Base-by-base conservation (phyloP, 163 green algal species). In the Volvox carteri region DNA sequence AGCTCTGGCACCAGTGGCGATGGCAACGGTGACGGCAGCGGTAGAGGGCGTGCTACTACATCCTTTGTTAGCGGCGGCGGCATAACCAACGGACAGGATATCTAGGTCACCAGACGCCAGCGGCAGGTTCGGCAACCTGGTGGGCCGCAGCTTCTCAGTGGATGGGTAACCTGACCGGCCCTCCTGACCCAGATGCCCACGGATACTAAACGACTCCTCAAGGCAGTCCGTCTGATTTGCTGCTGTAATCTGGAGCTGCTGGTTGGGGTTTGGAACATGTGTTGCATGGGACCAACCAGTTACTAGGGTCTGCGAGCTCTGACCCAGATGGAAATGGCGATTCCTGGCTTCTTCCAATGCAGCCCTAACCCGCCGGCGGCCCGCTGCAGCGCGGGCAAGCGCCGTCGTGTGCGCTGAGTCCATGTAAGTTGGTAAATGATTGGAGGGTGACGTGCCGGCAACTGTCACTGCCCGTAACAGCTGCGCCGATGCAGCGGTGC, bases 331-430 rank as follows among this genome's bases (percentile, higher is more conserved):
- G 7, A 42, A 44, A 44, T 78, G 60, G 23, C 60, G 79, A 21
- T 19, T 30, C 30, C 30, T 48, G 5, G 79, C 79, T 42, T 86
- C 79, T n/a, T 65, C 79, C 42, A 86, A 30, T 6, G 79, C 79
- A 8, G 42, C 60, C 79, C 48, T 58, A 21, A 78, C 79, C 16
- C 79, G 42, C 42, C 39, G 60, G 21, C 60, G 79, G 42, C 79
- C 60, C 4, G 2, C 33, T 3, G 76, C 50, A 7, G 76, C 33
- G 35, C 74, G 30, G 28, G 74, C 74, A 4, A 68, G 46, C 19
- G 72, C 42, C 30, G 21, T 2, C 6, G 72, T 42, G 25, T 79
- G 72, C 2, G 21, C 72, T 19, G 41, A 7, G 25, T 79, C 42
- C 23, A 28, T 18, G 72, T 42, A 46, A 4, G 4, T n/a, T n/a